Conservation (phyloP, 352 stramenopile genomes). For the Globisporangium yorkense region DNA sequence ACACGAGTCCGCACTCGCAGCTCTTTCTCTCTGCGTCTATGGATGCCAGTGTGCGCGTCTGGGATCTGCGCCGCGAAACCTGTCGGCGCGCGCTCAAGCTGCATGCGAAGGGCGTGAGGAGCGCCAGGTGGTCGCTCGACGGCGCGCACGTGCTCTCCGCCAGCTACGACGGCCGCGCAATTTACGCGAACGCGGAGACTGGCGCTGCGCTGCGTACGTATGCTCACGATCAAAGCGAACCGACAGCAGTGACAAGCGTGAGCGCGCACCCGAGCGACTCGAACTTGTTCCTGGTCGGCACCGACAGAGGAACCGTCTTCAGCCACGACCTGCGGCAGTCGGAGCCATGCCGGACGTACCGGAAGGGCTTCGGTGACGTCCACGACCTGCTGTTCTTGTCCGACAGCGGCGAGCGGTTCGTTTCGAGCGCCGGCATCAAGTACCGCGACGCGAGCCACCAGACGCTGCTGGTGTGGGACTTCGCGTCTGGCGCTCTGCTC, state of each 20-base stretch:
- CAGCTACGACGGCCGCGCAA: conserved; percentile 31
- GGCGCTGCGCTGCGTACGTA: conserved; percentile 8
- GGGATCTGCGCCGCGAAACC: conserved; percentile 17
- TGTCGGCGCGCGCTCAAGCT: conserved; percentile 16
- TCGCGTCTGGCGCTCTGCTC: conserved; percentile 32
- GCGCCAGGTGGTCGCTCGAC: conserved; percentile 50
- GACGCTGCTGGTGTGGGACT: conserved; percentile 65
- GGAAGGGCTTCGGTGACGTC: conserved; percentile 33
- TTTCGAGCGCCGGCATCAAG: conserved; percentile 40
- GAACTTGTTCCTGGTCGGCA: conserved; percentile 28
- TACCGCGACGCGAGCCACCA: conserved; percentile 47
- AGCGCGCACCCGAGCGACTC: conserved; percentile 22
- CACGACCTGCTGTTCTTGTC: conserved; percentile 53
- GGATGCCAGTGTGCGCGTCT: conserved; percentile 46
- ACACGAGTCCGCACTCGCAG: conserved; percentile 13
- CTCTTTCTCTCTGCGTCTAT: conserved; percentile 59
- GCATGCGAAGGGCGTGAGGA: conserved; percentile 39
- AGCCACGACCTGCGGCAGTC: conserved; percentile 28
- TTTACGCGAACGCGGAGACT: conserved; percentile 31
- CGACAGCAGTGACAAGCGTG: conserved; percentile 21
- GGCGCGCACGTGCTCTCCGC: conserved; percentile 33
- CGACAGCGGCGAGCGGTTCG: conserved; percentile 20
- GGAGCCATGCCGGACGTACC: conserved; percentile 6
- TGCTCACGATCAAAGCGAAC: neutral
- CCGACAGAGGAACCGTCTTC: conserved; percentile 25